Evolutionary conservation across 208 protist species (phyloP).

Genomic region (Leishmania gerbilli): DNA sequence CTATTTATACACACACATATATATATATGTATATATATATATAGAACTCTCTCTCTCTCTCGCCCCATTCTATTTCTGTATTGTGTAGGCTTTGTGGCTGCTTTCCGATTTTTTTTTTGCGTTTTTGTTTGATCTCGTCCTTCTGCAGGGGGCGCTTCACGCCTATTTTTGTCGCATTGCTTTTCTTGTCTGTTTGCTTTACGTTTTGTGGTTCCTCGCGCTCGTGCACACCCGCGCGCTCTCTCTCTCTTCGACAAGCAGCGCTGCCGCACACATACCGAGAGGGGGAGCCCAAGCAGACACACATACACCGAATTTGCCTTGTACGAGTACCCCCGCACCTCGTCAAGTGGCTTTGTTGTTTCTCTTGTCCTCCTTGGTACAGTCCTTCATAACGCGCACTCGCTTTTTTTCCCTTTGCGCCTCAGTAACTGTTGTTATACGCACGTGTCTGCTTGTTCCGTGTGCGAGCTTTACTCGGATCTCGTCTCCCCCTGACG

Average conservation of each 20-base stretch:
- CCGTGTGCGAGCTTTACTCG: background rate
- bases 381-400: background rate
- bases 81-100: background rate
- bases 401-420: background rate
- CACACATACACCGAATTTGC: background rate
- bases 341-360: background rate
- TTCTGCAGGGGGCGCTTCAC: background rate
- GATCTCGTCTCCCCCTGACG: background rate
- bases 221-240: background rate
- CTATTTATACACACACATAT: background rate
- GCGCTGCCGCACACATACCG: background rate
- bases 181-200: background rate
- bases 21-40: background rate
- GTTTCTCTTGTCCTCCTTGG: background rate
- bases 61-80: background rate
- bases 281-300: background rate
- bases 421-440: background rate
- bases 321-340: background rate
- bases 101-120: constrained; percentile 5
- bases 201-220: background rate
- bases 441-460: background rate
- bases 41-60: too few species aligned
- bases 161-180: too few species aligned
- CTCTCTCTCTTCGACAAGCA: background rate
- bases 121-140: constrained; percentile 12